Base-by-base conservation (phyloP, 352 stramenopile species). In the Pythium rishiriense region DNA sequence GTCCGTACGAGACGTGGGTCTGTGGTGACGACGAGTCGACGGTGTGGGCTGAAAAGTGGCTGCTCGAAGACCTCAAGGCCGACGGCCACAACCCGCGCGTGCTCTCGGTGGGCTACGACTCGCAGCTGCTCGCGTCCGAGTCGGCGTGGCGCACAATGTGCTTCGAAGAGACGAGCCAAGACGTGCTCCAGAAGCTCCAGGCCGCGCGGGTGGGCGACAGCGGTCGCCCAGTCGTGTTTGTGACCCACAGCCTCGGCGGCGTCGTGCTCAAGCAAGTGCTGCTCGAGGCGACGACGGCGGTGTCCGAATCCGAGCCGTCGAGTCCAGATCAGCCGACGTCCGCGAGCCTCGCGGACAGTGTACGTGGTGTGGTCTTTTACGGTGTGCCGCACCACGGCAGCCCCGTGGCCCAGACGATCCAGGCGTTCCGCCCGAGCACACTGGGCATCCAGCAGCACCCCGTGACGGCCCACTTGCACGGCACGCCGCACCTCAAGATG, bases 191-290 rank as follows among this genome's bases (percentile, higher is more conserved):
- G 6, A 86, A 91, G 64, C 56, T 95, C 3, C 59, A 82, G 22
- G 77, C 79, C 0, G 86, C 86, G 1, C 74, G 76, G 11, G 81
- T 95, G 6, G 86, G 86, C 25, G 72, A 69, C 48, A 72, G 67
- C 10, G 70, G 80, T 28, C 82, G 84, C 9, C 86, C 86, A 0
- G 83, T 95, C 9, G 75, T 93, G 12, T 95, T 95, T 68, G 83
- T 95, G 41, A 93, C 85, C 6, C 86, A 95, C 61, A 92, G 81
- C 62, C 78, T 95, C n/a, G 86, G 86, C n/a, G 86, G 86, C 8
- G 73, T 93, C 7, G 60, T 95, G 31, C 60, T 95, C 11, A 95
- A 95, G 63, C 83, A 95, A 60, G 76, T 95, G 52, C 74, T 95
- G 24, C 68, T 91, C 26, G 75, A 90, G 43, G 79, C 79, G 1